Evolutionary conservation across 768 basidiomycete species (phyloP).

Genomic region (Podaxis carcinomalis): DNA sequence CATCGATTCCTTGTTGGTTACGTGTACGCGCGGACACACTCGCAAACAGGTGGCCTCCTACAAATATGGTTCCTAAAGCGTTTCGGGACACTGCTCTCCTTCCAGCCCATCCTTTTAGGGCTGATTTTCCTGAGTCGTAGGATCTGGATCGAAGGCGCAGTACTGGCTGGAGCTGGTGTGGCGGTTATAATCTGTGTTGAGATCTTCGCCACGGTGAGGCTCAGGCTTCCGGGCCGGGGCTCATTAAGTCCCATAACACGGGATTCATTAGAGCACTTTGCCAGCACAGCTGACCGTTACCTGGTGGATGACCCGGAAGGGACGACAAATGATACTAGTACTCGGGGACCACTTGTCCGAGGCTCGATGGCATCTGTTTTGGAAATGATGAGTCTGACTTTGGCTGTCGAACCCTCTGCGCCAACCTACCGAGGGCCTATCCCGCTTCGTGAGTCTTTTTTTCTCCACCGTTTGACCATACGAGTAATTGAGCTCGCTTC

Average conservation of each 20-base stretch:
- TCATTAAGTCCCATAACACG: slow-evolving; percentile 53
- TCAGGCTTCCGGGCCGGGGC: slow-evolving; percentile 40
- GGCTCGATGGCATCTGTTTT: slow-evolving; percentile 79
- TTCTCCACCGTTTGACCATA: slow-evolving; percentile 4
- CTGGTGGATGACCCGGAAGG: slow-evolving; percentile 46
- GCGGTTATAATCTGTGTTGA: slow-evolving; percentile 59
- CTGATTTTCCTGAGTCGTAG: slow-evolving; percentile 62
- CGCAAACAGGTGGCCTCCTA: slow-evolving; percentile 70
- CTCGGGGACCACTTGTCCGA: slow-evolving; percentile 41
- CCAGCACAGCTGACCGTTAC: slow-evolving; percentile 37
- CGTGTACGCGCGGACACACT: slow-evolving; percentile 68
- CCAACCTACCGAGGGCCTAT: slow-evolving; percentile 54
- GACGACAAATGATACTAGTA: slow-evolving; percentile 41
- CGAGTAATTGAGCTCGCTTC: not conserved
- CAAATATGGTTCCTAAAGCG: slow-evolving; percentile 75
- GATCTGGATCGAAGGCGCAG: slow-evolving; percentile 70
- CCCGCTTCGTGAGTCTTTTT: slow-evolving; percentile 54
- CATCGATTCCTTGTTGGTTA: slow-evolving; percentile 78
- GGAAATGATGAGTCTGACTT: slow-evolving; percentile 79
- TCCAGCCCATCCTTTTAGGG: slow-evolving; percentile 75
- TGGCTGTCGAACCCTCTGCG: slow-evolving; percentile 67
- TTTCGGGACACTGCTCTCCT: slow-evolving; percentile 62
- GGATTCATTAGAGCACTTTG: slow-evolving; percentile 55
- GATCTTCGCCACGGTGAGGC: slow-evolving; percentile 47
- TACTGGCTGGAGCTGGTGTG: slow-evolving; percentile 53